Evolutionary conservation across 169 alveolate species (phyloP).

Genomic region (Pseudocohnilembus persalinus): DNA sequence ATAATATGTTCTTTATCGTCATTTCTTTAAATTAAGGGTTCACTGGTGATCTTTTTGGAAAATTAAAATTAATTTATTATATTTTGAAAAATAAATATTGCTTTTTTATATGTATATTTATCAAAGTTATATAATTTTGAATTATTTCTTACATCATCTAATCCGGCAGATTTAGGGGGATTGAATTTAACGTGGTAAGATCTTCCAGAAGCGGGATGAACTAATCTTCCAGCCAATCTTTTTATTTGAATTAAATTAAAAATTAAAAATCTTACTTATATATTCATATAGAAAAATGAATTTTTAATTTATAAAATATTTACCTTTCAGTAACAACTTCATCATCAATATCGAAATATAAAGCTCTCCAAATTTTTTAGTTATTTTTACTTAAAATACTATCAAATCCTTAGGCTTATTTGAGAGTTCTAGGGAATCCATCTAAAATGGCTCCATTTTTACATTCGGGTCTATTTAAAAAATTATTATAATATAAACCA

Average conservation of each 20-base stretch:
- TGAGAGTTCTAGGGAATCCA: slow-evolving; percentile 93
- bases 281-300: background rate
- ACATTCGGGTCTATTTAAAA: slow-evolving; percentile 48
- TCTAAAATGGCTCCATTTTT: slow-evolving; percentile 91
- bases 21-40: slow-evolving; percentile 75
- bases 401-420: slow-evolving; percentile 90
- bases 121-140: background rate
- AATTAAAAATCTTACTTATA: background rate
- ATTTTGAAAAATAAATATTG: background rate
- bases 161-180: slow-evolving; percentile 89
- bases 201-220: slow-evolving; percentile 95
- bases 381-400: slow-evolving; percentile 52
- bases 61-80: no score
- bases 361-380: slow-evolving; percentile 65
- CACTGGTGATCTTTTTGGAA: slow-evolving; percentile 75
- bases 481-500: no score
- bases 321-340: slow-evolving; percentile 85
- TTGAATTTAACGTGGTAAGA: slow-evolving; percentile 90
- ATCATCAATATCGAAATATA: slow-evolving; percentile 90
- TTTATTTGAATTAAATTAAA: no score
- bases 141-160: slow-evolving; percentile 83
- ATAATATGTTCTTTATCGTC: slow-evolving; percentile 86
- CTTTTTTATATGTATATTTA: background rate
- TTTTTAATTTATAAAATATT: background rate
- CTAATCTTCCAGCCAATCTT: slow-evolving; percentile 88